Evolutionary conservation across 108 stramenopile species (phyloP), one percentile per base, ranked within the genome.

Genomic region (Nitzschia sp.): DNA sequence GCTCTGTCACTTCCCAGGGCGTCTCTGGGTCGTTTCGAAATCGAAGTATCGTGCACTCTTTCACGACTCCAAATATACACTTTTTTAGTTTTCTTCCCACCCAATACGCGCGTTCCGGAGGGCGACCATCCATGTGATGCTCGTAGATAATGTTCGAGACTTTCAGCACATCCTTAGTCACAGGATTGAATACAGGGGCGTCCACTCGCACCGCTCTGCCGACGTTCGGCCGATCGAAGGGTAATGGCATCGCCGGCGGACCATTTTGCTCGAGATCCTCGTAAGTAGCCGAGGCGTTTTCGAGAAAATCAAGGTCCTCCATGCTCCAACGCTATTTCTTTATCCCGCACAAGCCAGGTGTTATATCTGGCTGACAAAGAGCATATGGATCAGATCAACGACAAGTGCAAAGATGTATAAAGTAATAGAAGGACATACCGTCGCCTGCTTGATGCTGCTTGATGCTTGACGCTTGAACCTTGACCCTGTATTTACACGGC

Each of bases 1-100:
- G 72, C 31, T 79, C 55, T n/a, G 89, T 87, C 0, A 90, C 77
- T 68, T 90, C 89, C 89, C 89, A 90, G 1, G 80, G 82, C 5
- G 68, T 73, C 38, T 85, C 81, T 9, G 68, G 62, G 35, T 81
- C 80, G 26, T 81, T 80, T 11, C 85, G 72, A 26, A 85, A 82
- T 41, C 58, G 50, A 27, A 90, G 71, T 41, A 90, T 77, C 16
- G 85, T 86, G 57, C 88, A 90, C 59, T 85, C 80, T 35, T 86
- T 82, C 9, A 91, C 90, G 28, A 86, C 83, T 22, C 90, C 90
- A 76, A 83, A 91, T 25, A 91, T 91, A 15, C 86, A 87, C 66
- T 85, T 91, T 65, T 85, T 86, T 9, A 91, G 63, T 63, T 88
- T 91, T 28, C 84, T 56, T 30, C 85, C 85, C 0, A 91, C 77